Conservation (phyloP, 768 basidiomycete species). For the Lenzites betulinus region DNA sequence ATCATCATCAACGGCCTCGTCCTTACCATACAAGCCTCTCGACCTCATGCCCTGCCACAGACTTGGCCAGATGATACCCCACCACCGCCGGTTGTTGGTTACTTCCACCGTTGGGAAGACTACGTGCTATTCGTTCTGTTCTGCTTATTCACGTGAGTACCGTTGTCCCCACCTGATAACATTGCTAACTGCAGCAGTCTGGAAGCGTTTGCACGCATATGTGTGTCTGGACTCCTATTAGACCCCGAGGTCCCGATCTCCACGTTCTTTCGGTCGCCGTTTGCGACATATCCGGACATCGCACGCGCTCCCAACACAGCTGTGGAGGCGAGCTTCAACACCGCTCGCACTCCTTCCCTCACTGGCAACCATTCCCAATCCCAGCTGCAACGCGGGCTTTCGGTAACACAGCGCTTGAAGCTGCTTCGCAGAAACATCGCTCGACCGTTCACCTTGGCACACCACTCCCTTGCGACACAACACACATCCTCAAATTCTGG, state of each 20-base stretch:
- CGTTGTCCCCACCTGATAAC: not conserved
- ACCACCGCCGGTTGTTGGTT: slow-evolving; percentile 57
- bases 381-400: slow-evolving; percentile 41
- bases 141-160: slow-evolving; percentile 77
- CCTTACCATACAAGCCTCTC: slow-evolving; percentile 78
- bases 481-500: slow-evolving; percentile 9
- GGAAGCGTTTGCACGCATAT: slow-evolving; percentile 86
- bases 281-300: slow-evolving; percentile 33
- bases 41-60: slow-evolving; percentile 53
- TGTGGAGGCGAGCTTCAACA: slow-evolving; percentile 13
- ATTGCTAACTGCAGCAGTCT: slow-evolving; percentile 47
- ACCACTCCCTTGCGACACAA: slow-evolving; percentile 25
- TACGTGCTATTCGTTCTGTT: slow-evolving; percentile 83
- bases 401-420: slow-evolving; percentile 48
- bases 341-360: slow-evolving; percentile 15
- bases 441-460: slow-evolving; percentile 55
- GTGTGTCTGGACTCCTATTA: slow-evolving; percentile 85
- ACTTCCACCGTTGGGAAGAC: slow-evolving; percentile 91
- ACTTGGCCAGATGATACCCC: slow-evolving; percentile 37
- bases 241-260: slow-evolving; percentile 73
- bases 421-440: slow-evolving; percentile 48
- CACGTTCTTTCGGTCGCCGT: slow-evolving; percentile 42
- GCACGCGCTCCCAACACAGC: slow-evolving; percentile 26
- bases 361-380: slow-evolving; percentile 23
- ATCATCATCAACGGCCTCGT: slow-evolving; percentile 85